Evolutionary conservation across 2,329 filamentous ascomycete genomes (phyloP).

Genomic region (Colletotrichum truncatum): DNA sequence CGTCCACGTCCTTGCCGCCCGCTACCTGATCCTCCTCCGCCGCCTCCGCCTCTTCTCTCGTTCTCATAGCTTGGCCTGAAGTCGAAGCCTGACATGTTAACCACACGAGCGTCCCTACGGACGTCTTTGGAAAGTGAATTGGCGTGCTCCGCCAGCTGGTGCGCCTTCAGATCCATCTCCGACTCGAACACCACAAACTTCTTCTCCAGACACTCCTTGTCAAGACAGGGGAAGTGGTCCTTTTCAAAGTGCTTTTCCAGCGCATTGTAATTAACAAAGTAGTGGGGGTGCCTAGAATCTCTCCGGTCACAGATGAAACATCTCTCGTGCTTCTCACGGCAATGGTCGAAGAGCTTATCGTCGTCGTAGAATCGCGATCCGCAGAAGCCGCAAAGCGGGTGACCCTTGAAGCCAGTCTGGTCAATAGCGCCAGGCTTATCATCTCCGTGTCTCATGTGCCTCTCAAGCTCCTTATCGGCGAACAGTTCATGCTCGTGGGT

Average conservation of each 20-base stretch:
- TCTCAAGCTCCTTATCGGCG: conserved; percentile 79
- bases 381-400: conserved; percentile 95
- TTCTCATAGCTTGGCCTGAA: conserved; percentile 77
- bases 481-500: conserved; percentile 98
- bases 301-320: conserved; percentile 91
- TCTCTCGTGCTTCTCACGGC: conserved; percentile 90
- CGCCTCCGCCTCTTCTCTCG: conserved; percentile 60
- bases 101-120: conserved; percentile 81
- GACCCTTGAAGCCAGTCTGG: conserved; percentile 95
- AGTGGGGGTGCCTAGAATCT: conserved; percentile 79
- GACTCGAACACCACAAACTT: conserved; percentile 98
- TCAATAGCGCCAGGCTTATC: conserved; percentile 89
- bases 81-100: conserved; percentile 90
- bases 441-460: conserved; percentile 90
- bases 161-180: conserved; percentile 93
- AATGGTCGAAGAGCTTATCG: conserved; percentile 94
- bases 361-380: conserved; percentile 92
- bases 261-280: conserved; percentile 88
- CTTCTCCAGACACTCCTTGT: conserved; percentile 91
- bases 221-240: conserved; percentile 86
- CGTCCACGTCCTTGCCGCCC: conserved; percentile 58
- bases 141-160: conserved; percentile 86
- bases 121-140: conserved; percentile 83
- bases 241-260: conserved; percentile 87
- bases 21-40: conserved; percentile 42